phyloP scores from a whole-genome alignment of 2,329 filamentous ascomycete genomes.

The Stachybotrys elegans region DNA sequence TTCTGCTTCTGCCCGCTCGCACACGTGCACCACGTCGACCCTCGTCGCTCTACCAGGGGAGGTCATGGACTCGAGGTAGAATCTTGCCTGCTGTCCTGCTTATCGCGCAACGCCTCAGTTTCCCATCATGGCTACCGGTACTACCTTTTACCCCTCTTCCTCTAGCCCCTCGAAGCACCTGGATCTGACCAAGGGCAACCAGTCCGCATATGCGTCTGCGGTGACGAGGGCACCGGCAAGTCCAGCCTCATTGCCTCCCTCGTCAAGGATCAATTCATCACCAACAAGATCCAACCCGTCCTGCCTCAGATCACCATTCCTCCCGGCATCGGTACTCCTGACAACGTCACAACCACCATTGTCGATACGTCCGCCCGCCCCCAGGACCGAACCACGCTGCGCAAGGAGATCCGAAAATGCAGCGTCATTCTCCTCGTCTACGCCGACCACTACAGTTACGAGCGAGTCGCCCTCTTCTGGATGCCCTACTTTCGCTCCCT shows the following conservation, averaged over 20 bases:
- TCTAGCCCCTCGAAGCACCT: neutral
- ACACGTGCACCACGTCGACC: too few species aligned
- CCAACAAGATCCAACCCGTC: conserved; percentile 89
- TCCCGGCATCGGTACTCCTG: conserved; percentile 84
- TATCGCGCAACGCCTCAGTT: neutral
- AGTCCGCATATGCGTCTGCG: conserved; percentile 93
- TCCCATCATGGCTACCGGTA: conserved; percentile 20
- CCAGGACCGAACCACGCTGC: conserved; percentile 82
- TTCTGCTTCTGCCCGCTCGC: too few species aligned
- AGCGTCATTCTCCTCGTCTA: conserved; percentile 97
- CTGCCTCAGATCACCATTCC: conserved; percentile 94
- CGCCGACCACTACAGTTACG: conserved; percentile 98
- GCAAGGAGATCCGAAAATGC: conserved; percentile 92
- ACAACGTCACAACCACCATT: conserved; percentile 95
- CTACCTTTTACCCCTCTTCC: conserved; percentile 3
- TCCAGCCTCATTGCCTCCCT: conserved; percentile 90
- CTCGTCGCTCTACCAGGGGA: neutral
- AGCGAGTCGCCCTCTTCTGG: conserved; percentile 95
- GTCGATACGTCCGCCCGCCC: conserved; percentile 95
- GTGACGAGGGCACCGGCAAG: conserved; percentile 93
- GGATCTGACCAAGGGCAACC: neutral
- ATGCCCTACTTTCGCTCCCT: conserved; percentile 96
- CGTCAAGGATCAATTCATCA: conserved; percentile 95
- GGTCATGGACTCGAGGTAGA: conserved; percentile 2
- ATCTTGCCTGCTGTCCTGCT: neutral